Base-by-base conservation (phyloP, 164 flowering plant species). In the Vitis amurensis region DNA sequence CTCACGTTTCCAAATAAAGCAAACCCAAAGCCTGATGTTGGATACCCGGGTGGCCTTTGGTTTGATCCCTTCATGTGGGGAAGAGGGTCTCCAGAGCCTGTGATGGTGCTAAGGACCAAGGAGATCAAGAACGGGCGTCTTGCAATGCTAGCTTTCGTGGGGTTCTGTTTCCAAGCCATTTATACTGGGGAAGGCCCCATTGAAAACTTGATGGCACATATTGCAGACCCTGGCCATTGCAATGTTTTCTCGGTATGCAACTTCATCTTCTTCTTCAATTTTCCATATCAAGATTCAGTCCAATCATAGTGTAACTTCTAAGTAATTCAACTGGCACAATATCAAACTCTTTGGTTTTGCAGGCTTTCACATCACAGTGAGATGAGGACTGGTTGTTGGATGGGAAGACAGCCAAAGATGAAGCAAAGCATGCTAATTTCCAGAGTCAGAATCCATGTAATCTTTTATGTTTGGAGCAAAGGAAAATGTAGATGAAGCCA, bases 21-120 rank as follows among this genome's bases (percentile, higher is more conserved):
- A 75, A 87, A 78, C 56, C 92, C 92, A 0, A 84, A 66, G 10
- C 85, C 93, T 0, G 97, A 92, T 61, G 98, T 94, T 47, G 98
- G 98, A 0, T 94, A 92, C 80, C 97, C 95, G 0, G 97, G 98
- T 62, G 97, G 97, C 2, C 71, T 94, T 29, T 91, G 94, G 94
- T 91, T 93, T 50, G 98, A 91, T 60, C 91, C 90, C 2, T 14
- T 85, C 14, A 85, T 84, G 87, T 93, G 98, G 98, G 98, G 98
- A 0, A 64, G 93, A 66, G 96, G 97, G 2, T 91, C 98, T 0
- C 97, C 98, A 0, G 91, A 90, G 76, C 94, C 96, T 0, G 97
- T 92, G 29, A 89, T 89, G 98, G 91, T 85, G 50, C 61, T 92
- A 75, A 88, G 97, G 84, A 92, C 97, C 11, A 94, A 92, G 68